These are phyloP conservation scores for Thielaviopsis populi DNA, from an alignment of 2,329 filamentous ascomycete species.

Conservation along the genomic window DNA sequence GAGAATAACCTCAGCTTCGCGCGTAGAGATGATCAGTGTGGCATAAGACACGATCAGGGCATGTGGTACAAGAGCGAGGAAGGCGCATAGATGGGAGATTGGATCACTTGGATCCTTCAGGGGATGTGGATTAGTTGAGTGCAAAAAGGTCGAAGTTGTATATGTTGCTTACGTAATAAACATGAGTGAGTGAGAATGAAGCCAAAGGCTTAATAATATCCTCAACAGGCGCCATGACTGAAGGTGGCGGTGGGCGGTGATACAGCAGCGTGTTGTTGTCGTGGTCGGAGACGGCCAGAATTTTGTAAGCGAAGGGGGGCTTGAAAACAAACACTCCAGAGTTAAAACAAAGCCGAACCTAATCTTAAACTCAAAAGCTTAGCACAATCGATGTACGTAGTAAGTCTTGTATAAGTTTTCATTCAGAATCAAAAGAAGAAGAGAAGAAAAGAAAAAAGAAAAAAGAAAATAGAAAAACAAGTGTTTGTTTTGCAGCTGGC, in stretches of 20 bases:
- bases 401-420: too few relatives aligned
- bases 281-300: background rate
- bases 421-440: background rate
- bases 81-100: constrained; percentile 77
- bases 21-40: constrained; percentile 77
- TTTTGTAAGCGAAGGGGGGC: background rate
- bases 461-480: background rate
- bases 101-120: constrained; percentile 70
- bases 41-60: constrained; percentile 80
- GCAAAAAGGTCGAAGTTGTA: background rate
- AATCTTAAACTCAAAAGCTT: too few relatives aligned
- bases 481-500: background rate
- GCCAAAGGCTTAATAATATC: constrained; percentile 42
- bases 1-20: constrained; percentile 75
- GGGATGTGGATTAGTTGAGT: background rate
- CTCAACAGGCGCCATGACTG: constrained; percentile 2
- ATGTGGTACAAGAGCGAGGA: constrained; percentile 86
- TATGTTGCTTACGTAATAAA: constrained; percentile 64
- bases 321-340: too few relatives aligned
- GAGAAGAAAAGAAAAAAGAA: background rate
- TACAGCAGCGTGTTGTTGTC: background rate
- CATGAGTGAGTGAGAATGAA: constrained; percentile 86
- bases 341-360: too few relatives aligned
- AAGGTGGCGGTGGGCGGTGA: background rate
- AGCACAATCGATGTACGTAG: too few relatives aligned